phyloP scores from a whole-genome alignment of 352 stramenopile species.

The Halophytophthora polymorphica region DNA sequence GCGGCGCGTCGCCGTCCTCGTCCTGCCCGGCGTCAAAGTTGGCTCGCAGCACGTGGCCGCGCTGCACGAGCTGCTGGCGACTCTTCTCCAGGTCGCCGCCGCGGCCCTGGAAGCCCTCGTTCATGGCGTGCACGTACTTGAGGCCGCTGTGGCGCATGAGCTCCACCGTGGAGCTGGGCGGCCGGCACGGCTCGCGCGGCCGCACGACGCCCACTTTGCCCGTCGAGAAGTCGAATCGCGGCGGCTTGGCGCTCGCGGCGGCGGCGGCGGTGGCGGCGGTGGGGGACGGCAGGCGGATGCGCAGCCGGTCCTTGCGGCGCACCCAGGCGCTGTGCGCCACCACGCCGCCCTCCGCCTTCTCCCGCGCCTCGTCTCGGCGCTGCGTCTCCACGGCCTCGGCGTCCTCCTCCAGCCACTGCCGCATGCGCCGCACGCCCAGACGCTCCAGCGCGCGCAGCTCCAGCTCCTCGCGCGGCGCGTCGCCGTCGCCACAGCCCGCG shows the following conservation, averaged over 20 bases:
- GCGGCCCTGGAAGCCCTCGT: constrained; percentile 80
- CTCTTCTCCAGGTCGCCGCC: constrained; percentile 81
- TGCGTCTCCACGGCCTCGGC: constrained; percentile 63
- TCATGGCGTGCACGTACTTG: constrained; percentile 86
- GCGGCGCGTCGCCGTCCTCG: constrained; percentile 28
- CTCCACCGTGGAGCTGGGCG: constrained; percentile 71
- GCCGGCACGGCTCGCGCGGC: constrained; percentile 38
- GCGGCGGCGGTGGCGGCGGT: constrained; percentile 3
- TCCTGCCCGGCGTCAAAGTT: constrained; percentile 66
- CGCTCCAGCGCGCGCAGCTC: constrained; percentile 60
- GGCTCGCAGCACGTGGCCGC: constrained; percentile 68
- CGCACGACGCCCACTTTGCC: constrained; percentile 57
- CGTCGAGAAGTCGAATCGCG: constrained; percentile 75
- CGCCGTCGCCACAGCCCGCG: constrained; percentile 11
- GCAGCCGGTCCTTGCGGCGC: constrained; percentile 75
- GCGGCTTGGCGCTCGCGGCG: constrained; percentile 13
- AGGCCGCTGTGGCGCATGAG: constrained; percentile 73
- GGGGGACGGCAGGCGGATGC: constrained; percentile 55
- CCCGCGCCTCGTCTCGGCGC: constrained; percentile 61
- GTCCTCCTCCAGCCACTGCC: constrained; percentile 77
- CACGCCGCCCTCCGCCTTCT: constrained; percentile 71
- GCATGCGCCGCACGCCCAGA: constrained; percentile 65
- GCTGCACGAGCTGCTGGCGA: constrained; percentile 66
- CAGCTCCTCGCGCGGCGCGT: constrained; percentile 29
- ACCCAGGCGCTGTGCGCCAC: constrained; percentile 76